A percentile compares a stretch with the other conserved stretches of the same genome.
Evolutionary conservation across 306 rosid species (phyloP).

Genomic region (Prunus salicina): DNA sequence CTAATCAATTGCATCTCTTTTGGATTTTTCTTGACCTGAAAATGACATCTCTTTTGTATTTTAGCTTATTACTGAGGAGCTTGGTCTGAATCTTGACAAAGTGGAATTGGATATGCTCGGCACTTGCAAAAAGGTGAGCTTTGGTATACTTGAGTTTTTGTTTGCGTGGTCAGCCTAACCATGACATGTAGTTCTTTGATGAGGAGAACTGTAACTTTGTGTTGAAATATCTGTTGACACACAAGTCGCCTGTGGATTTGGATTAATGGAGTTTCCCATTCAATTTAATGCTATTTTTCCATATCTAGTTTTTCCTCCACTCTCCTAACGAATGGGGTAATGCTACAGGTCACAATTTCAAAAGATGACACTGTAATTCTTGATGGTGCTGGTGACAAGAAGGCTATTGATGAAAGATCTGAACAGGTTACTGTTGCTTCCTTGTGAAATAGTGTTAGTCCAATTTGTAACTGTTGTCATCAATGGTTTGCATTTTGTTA

Average conservation of each 20-base stretch:
- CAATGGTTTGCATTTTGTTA: background rate
- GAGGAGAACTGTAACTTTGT: background rate
- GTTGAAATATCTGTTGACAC: background rate
- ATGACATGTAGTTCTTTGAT: background rate
- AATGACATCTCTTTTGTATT: conserved; percentile 1
- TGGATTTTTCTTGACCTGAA: background rate
- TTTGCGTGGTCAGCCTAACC: background rate
- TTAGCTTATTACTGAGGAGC: conserved; percentile 91
- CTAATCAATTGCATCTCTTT: background rate
- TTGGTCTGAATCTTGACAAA: conserved; percentile 88
- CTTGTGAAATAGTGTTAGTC: background rate
- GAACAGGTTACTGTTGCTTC: conserved; percentile 66
- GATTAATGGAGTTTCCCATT: background rate
- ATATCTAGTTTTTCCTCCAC: background rate
- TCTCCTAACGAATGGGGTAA: background rate
- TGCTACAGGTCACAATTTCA: conserved; percentile 73
- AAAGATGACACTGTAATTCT: conserved; percentile 97
- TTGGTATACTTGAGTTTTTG: background rate
- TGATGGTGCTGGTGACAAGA: conserved; percentile 95
- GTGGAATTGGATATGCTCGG: conserved; percentile 79
- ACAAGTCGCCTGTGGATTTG: background rate
- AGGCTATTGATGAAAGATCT: conserved; percentile 82
- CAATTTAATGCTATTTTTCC: background rate
- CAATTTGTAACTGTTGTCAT: background rate
- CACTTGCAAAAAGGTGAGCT: conserved; percentile 78